A percentile compares a stretch with the other conserved stretches of the same genome.
phyloP scores from a whole-genome alignment of 2,329 filamentous ascomycete species.

The Rasamsonia emersonii region DNA sequence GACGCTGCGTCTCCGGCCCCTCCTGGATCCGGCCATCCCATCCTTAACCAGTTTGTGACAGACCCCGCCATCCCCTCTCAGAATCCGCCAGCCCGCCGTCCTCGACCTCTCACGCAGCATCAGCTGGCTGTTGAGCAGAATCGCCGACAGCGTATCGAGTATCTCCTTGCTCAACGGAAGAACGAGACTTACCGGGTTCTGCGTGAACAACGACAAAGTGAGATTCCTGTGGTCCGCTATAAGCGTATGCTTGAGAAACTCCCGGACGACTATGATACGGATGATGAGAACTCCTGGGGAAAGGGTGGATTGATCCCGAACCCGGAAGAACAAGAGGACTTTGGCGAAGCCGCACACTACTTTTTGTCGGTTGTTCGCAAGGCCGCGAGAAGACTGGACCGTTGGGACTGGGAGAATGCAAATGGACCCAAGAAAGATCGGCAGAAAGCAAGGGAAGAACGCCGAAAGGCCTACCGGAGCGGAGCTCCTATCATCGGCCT shows the following conservation, averaged over 20 bases:
- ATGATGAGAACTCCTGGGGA: constrained; percentile 37
- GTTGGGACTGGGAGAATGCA: constrained; percentile 38
- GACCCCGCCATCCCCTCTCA: constrained; percentile 22
- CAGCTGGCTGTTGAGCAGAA: constrained; percentile 43
- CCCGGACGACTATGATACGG: constrained; percentile 39
- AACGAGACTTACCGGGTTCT: constrained; percentile 29
- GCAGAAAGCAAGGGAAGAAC: constrained; percentile 29
- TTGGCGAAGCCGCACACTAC: constrained; percentile 38
- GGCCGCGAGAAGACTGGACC: constrained; percentile 33
- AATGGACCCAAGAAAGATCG: constrained; percentile 30
- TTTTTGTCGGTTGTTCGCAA: constrained; percentile 37
- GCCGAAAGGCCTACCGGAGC: constrained; percentile 23
- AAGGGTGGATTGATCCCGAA: constrained; percentile 35
- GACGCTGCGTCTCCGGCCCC: constrained; percentile 36
- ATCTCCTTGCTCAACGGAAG: constrained; percentile 37
- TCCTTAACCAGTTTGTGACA: constrained; percentile 33
- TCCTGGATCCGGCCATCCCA: constrained; percentile 32
- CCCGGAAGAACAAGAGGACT: constrained; percentile 37
- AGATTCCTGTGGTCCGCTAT: constrained; percentile 32
- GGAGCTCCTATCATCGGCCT: constrained; percentile 12
- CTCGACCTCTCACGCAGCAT: constrained; percentile 41
- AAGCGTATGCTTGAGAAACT: constrained; percentile 34
- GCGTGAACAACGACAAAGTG: constrained; percentile 28
- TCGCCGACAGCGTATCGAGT: constrained; percentile 39
- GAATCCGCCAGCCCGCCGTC: constrained; percentile 28